Conservation (phyloP, 176 grass and related monocot genomes). For the Lolium perenne region DNA sequence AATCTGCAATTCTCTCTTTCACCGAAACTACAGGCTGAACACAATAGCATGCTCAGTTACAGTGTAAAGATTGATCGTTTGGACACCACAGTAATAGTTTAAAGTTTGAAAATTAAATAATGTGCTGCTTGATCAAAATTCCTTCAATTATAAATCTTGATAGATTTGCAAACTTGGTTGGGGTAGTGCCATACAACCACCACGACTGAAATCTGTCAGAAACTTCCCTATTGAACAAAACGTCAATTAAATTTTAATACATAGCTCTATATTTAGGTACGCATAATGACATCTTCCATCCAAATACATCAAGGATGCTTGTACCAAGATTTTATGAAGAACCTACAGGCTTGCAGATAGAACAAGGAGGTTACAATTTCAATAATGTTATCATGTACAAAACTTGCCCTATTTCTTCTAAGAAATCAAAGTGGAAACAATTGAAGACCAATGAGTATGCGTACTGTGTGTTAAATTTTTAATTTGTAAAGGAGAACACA, state of each 20-base stretch:
- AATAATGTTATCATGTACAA: neutral
- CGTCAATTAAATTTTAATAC: neutral
- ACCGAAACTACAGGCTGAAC: neutral
- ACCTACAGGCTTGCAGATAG: neutral
- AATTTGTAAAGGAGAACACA: neutral
- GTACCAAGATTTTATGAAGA: neutral
- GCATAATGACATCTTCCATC: neutral
- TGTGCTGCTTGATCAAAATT: neutral
- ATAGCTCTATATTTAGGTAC: neutral
- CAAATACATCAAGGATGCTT: neutral
- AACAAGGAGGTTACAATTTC: neutral
- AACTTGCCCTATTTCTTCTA: neutral
- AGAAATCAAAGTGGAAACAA: neutral
- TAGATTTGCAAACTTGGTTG: neutral
- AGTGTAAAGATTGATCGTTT: neutral
- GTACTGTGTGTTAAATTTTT: neutral
- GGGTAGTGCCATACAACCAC: neutral
- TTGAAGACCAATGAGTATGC: neutral
- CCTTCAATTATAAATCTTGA: neutral
- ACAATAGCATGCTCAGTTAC: neutral
- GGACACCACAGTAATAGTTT: too few relatives aligned
- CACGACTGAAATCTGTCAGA: neutral
- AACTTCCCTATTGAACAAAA: neutral
- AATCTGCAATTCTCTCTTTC: neutral
- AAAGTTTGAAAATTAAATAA: neutral